Percentiles rank a stretch among this genome's conserved stretches.
These are phyloP conservation scores for Amanita fuliginea DNA, from an alignment of 768 basidiomycete species.

Conservation along the genomic window DNA sequence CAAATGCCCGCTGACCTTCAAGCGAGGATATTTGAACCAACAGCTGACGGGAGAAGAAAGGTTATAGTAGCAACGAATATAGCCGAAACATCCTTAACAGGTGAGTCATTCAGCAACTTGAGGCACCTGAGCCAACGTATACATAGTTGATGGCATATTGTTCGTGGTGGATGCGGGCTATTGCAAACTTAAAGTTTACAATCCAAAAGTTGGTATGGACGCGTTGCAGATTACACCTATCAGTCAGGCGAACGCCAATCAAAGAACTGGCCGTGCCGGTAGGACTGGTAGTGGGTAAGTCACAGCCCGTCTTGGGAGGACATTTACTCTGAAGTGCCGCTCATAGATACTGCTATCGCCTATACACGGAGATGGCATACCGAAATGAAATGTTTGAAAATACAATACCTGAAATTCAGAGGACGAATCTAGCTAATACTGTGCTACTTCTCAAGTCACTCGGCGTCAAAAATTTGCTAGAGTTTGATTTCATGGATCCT, in stretches of 20 bases:
- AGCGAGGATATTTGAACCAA: conserved; percentile 95
- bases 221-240: conserved; percentile 98
- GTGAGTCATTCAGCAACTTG: conserved; percentile 23
- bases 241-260: conserved; percentile 96
- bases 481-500: conserved; percentile 99
- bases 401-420: conserved; percentile 97
- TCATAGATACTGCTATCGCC: conserved; percentile 84
- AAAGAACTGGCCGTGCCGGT: conserved; percentile 92
- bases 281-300: conserved; percentile 90
- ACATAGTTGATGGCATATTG: conserved; percentile 87
- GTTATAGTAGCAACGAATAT: conserved; percentile 99
- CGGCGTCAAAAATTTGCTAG: conserved; percentile 92
- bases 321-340: conserved; percentile 2
- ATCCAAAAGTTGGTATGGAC: conserved; percentile 99
- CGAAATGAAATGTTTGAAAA: conserved; percentile 92
- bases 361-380: conserved; percentile 96
- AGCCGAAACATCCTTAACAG: conserved; percentile 94
- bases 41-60: conserved; percentile 87
- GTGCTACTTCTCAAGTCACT: conserved; percentile 90
- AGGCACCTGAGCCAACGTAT: conserved; percentile 7
- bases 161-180: conserved; percentile 96
- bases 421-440: conserved; percentile 96
- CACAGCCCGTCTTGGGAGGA: background rate
- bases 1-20: conserved; percentile 99
- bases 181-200: conserved; percentile 97